phyloP scores from a whole-genome alignment of 2,329 filamentous ascomycete species.

The Trichoderma guizhouense region DNA sequence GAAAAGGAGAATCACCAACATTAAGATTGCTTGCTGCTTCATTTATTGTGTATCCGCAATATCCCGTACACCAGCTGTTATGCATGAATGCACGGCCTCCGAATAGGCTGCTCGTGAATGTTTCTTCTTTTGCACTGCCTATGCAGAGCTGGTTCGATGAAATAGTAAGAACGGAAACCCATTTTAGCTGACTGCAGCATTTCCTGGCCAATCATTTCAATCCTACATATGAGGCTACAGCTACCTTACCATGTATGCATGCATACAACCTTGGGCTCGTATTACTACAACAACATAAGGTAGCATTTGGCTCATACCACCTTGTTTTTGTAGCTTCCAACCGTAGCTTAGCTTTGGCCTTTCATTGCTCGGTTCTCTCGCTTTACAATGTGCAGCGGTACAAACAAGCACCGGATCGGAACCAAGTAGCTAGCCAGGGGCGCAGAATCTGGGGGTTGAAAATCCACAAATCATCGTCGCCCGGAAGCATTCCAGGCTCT shows the following conservation, averaged over 20 bases:
- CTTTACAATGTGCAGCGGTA: neutral
- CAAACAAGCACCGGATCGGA: neutral
- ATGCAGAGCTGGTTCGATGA: neutral
- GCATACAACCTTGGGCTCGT: neutral
- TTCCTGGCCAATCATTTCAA: neutral
- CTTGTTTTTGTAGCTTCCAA: neutral
- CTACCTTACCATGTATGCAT: neutral
- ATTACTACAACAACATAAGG: neutral
- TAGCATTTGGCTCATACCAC: neutral
- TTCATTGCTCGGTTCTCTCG: neutral
- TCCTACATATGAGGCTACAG: neutral
- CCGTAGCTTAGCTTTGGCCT: neutral
- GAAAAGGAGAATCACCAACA: neutral
- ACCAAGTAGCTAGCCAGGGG: neutral
- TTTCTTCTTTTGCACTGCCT: neutral
- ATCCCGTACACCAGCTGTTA: neutral
- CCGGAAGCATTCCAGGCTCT: neutral
- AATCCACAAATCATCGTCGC: slow-evolving; percentile 1
- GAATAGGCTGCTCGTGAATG: neutral
- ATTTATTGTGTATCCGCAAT: neutral
- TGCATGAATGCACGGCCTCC: neutral
- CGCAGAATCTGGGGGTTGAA: slow-evolving; percentile 8
- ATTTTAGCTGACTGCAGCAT: neutral
- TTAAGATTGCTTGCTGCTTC: neutral
- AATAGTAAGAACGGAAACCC: neutral